Conservation (phyloP, 208 protist genomes). For the Trypanosoma brucei region DNA sequence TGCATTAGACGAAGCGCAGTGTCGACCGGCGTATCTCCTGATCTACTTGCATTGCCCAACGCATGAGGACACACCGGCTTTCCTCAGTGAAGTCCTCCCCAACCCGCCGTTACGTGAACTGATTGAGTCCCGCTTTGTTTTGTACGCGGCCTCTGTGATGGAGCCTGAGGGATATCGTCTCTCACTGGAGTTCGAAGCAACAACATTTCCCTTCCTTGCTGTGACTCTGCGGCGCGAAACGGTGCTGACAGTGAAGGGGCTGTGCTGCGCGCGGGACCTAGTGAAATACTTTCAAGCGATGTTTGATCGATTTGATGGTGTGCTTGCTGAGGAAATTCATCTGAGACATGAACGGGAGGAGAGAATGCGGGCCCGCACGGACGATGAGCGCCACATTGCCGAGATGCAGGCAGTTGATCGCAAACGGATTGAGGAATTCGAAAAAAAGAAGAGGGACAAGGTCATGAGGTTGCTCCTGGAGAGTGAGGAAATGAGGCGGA, state of each 20-base stretch:
- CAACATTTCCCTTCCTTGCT: conserved; percentile 60
- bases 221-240: conserved; percentile 51
- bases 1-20: conserved; percentile 41
- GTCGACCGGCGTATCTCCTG: conserved; percentile 46
- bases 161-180: conserved; percentile 39
- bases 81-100: conserved; percentile 55
- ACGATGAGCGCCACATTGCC: conserved; percentile 32
- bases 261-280: conserved; percentile 35
- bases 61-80: conserved; percentile 61
- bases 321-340: conserved; percentile 55
- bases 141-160: conserved; percentile 59
- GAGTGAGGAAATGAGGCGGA: conserved; percentile 15
- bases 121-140: conserved; percentile 39
- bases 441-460: conserved; percentile 16
- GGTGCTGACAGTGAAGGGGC: conserved; percentile 54
- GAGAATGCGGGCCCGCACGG: conserved; percentile 41
- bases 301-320: conserved; percentile 59
- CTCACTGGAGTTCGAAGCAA: conserved; percentile 41
- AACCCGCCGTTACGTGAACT: conserved; percentile 35
- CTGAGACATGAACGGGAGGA: conserved; percentile 51
- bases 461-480: conserved; percentile 8
- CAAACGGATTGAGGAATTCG: conserved; percentile 41
- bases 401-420: conserved; percentile 62
- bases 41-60: conserved; percentile 78
- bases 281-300: conserved; percentile 43